A percentile compares a stretch with the other conserved stretches of the same genome.
Conservation (phyloP, 2,329 filamentous ascomycete species). For the Lasiodiplodia gonubiensis region DNA sequence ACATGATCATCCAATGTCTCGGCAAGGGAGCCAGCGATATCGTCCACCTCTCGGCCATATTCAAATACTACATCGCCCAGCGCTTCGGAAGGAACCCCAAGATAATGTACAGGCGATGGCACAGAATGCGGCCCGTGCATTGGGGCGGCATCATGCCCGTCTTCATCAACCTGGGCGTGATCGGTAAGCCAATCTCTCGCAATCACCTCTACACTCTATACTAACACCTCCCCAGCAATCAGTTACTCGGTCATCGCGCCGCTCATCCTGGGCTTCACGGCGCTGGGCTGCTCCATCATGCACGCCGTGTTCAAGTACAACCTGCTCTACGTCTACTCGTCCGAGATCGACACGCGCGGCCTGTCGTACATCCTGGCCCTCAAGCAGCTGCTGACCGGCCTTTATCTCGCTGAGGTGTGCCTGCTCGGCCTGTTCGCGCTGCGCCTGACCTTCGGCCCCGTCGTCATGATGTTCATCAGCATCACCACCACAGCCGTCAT, state of each 20-base stretch:
- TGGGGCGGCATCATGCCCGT: slow-evolving; percentile 97
- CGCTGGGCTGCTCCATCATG: slow-evolving; percentile 87
- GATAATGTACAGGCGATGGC: slow-evolving; percentile 86
- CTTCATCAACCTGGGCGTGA: slow-evolving; percentile 95
- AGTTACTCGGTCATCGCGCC: slow-evolving; percentile 91
- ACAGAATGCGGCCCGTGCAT: slow-evolving; percentile 73
- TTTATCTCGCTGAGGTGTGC: slow-evolving; percentile 93
- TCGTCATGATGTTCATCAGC: slow-evolving; percentile 85
- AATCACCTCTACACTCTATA: slow-evolving; percentile 32
- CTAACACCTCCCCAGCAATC: slow-evolving; percentile 53
- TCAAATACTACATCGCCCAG: slow-evolving; percentile 81
- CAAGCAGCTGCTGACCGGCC: slow-evolving; percentile 91
- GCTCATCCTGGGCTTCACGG: slow-evolving; percentile 88
- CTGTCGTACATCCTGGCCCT: slow-evolving; percentile 89
- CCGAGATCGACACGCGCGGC: slow-evolving; percentile 88
- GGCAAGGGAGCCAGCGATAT: slow-evolving; percentile 78
- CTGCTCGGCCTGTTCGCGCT: slow-evolving; percentile 91
- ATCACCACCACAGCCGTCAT: slow-evolving; percentile 74
- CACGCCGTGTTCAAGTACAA: slow-evolving; percentile 96
- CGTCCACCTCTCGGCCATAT: slow-evolving; percentile 76
- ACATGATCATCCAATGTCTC: slow-evolving; percentile 88
- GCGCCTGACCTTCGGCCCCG: slow-evolving; percentile 67
- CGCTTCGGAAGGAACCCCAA: slow-evolving; percentile 77
- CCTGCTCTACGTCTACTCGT: slow-evolving; percentile 91
- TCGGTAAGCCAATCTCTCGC: slow-evolving; percentile 59